These are phyloP conservation scores for Fusarium coffeatum DNA, from an alignment of 2,329 filamentous ascomycete species.

Conservation along the genomic window DNA sequence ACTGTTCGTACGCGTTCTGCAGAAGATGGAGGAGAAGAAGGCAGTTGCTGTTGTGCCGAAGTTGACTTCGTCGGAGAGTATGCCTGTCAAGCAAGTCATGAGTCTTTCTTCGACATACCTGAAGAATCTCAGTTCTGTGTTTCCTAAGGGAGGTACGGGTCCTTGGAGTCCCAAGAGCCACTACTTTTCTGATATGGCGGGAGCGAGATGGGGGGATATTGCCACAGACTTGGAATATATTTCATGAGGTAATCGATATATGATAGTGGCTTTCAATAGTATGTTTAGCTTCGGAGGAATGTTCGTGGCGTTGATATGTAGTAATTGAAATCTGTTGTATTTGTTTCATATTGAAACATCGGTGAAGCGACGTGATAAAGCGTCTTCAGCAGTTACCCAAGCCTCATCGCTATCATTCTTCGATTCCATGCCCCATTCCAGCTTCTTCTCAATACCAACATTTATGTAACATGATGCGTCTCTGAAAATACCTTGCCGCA, in stretches of 20 bases:
- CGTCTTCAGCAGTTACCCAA: neutral
- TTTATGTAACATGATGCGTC: neutral
- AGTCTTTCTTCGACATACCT: slow-evolving; percentile 64
- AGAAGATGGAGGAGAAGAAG: slow-evolving; percentile 59
- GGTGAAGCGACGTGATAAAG: neutral
- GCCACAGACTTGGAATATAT: slow-evolving; percentile 38
- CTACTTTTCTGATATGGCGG: slow-evolving; percentile 47
- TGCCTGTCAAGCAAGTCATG: slow-evolving; percentile 56
- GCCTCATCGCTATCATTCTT: neutral
- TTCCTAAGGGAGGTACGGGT: slow-evolving; percentile 61
- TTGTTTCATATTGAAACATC: neutral
- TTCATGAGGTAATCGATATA: neutral
- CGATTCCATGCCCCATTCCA: neutral
- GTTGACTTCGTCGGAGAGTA: slow-evolving; percentile 49
- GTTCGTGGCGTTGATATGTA: neutral
- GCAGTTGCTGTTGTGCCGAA: slow-evolving; percentile 58
- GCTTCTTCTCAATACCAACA: slow-evolving; percentile 1
- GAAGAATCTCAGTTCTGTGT: slow-evolving; percentile 51
- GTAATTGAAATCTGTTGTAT: neutral
- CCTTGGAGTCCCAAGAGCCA: slow-evolving; percentile 49
- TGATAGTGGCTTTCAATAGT: accelerated
- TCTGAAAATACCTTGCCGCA: neutral
- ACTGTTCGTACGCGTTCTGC: slow-evolving; percentile 62
- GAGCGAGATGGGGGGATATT: slow-evolving; percentile 48
- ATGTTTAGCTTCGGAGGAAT: neutral